Percentiles rank a stretch among this genome's conserved stretches.
Conservation (phyloP, 1,284 basidiomycete species). For the Afroboletus lepidellus region DNA sequence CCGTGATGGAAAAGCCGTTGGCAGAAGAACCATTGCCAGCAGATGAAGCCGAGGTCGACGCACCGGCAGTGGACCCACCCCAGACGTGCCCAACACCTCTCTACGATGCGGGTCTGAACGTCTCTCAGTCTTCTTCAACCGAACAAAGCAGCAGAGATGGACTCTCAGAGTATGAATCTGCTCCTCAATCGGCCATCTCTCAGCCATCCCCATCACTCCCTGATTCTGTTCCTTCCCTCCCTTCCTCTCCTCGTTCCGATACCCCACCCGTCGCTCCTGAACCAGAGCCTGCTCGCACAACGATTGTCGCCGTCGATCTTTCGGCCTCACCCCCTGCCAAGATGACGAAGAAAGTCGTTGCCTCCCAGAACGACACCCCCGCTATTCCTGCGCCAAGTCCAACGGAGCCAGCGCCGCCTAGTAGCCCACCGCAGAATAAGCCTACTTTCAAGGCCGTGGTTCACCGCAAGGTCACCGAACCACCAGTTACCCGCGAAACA, state of each 20-base stretch:
- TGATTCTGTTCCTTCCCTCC: not conserved
- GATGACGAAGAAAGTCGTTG: not conserved
- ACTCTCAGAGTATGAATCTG: slow-evolving; percentile 17
- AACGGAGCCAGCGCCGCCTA: slow-evolving; percentile 3
- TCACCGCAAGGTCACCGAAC: slow-evolving; percentile 47
- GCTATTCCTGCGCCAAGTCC: slow-evolving; percentile 7
- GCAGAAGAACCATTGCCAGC: not conserved
- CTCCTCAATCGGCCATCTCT: slow-evolving; percentile 15
- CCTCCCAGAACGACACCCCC: not conserved
- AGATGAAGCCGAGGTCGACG: not conserved
- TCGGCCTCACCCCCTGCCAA: not conserved
- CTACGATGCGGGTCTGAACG: slow-evolving; percentile 1
- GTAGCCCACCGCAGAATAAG: slow-evolving; percentile 10
- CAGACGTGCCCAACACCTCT: too few relatives aligned
- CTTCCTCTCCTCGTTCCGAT: not conserved
- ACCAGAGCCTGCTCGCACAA: not conserved
- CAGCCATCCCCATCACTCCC: slow-evolving; percentile 6
- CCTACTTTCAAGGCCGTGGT: slow-evolving; percentile 52
- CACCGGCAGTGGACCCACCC: not conserved
- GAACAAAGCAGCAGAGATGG: slow-evolving; percentile 7
- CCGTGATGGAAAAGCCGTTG: not conserved
- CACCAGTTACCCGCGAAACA: slow-evolving; percentile 17
- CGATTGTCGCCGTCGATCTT: not conserved
- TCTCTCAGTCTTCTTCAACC: slow-evolving; percentile 2
- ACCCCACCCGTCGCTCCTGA: not conserved